Conservation (phyloP, 345 rosid species). For the Linum tenue region DNA sequence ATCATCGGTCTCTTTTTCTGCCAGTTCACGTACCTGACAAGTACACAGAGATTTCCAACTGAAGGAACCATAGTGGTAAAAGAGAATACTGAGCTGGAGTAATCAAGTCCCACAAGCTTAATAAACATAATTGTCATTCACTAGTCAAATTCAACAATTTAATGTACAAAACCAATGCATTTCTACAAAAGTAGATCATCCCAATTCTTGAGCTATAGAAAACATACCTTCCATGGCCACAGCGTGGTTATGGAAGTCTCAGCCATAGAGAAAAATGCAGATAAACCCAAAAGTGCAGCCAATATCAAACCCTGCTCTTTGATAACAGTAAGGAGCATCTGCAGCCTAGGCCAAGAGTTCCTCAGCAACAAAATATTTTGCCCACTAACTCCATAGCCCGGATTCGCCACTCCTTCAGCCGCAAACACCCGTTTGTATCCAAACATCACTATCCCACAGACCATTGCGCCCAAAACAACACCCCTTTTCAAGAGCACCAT, state of each 20-base stretch:
- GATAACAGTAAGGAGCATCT: slow-evolving; percentile 54
- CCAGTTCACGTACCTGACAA: slow-evolving; percentile 83
- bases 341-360: slow-evolving; percentile 66
- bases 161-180: neutral
- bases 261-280: slow-evolving; percentile 94
- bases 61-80: neutral
- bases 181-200: neutral
- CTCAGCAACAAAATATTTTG: slow-evolving; percentile 46
- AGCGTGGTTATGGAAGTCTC: slow-evolving; percentile 87
- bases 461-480: slow-evolving; percentile 49
- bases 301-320: slow-evolving; percentile 76
- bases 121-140: too few relatives aligned
- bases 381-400: slow-evolving; percentile 61
- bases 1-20: slow-evolving; percentile 88
- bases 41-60: slow-evolving; percentile 9
- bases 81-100: neutral
- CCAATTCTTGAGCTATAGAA: neutral
- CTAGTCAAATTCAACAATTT: neutral
- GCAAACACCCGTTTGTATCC: slow-evolving; percentile 60
- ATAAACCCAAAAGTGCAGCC: slow-evolving; percentile 62
- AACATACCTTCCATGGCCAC: slow-evolving; percentile 90
- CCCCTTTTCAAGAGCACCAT: slow-evolving; percentile 42
- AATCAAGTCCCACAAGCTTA: too few relatives aligned
- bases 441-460: slow-evolving; percentile 46
- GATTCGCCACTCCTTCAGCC: slow-evolving; percentile 52